Conservation (phyloP, 2,329 filamentous ascomycete genomes). For the Xylariaceae sp. region DNA sequence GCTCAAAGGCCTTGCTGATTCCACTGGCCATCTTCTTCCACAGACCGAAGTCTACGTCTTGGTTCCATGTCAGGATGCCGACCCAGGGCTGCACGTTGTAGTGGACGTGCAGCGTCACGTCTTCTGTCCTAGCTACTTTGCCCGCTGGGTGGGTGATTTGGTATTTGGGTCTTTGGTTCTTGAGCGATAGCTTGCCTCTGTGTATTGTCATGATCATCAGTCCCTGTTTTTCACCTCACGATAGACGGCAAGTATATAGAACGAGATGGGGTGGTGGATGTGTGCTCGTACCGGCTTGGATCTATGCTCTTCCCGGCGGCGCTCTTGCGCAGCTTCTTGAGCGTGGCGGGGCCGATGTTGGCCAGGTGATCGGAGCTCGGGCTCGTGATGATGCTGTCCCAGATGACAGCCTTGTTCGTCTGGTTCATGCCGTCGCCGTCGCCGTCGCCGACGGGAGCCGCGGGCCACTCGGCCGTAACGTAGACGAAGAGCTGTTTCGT, state of each 20-base stretch:
- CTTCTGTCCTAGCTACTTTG: constrained; percentile 65
- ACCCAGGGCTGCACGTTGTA: constrained; percentile 99
- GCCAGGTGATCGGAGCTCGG: constrained; percentile 59
- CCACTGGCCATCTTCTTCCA: constrained; percentile 66
- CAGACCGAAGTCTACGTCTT: constrained; percentile 49
- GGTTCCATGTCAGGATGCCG: constrained; percentile 78
- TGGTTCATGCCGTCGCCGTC: constrained; percentile 39
- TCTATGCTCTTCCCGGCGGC: constrained; percentile 58
- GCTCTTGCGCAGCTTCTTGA: constrained; percentile 60
- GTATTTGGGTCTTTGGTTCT: constrained; percentile 90
- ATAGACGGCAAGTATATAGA: neutral
- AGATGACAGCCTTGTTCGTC: constrained; percentile 77
- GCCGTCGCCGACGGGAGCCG: constrained; percentile 24
- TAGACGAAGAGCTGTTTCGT: constrained; percentile 98
- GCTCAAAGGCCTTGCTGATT: constrained; percentile 57
- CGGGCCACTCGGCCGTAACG: constrained; percentile 73
- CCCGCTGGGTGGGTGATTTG: constrained; percentile 89
- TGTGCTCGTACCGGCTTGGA: constrained; percentile 46
- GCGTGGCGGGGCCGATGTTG: constrained; percentile 56
- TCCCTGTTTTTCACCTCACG: neutral
- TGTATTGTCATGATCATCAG: constrained; percentile 11
- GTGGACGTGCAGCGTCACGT: constrained; percentile 75
- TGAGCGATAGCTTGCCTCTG: constrained; percentile 70
- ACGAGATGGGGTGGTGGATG: neutral
- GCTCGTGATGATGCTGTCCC: constrained; percentile 89